Percentiles rank a stretch among this genome's conserved stretches.
Evolutionary conservation across 192 early-diverging fungal genomes (phyloP).

Genomic region (Coemansia javaensis): DNA sequence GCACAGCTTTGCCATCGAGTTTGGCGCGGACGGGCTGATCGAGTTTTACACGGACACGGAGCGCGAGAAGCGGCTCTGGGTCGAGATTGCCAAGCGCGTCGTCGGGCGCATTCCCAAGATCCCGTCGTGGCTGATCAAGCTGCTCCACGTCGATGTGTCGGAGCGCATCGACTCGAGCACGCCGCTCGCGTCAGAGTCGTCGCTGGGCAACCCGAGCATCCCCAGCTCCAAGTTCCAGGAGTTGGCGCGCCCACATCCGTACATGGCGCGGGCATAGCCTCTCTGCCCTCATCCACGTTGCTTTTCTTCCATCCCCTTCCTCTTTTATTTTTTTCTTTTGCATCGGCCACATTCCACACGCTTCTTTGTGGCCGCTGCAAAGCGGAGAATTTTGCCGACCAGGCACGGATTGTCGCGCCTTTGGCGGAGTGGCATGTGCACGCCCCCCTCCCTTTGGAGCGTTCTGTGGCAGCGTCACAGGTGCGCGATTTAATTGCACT

Average conservation of each 20-base stretch:
- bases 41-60: constrained; percentile 49
- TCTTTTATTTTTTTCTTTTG: neutral
- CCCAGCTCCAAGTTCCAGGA: constrained; percentile 41
- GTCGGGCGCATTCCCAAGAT: constrained; percentile 47
- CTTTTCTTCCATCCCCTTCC: neutral
- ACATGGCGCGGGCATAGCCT: constrained; percentile 1
- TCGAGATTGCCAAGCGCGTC: constrained; percentile 33
- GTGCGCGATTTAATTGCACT: no score
- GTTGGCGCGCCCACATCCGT: constrained; percentile 19
- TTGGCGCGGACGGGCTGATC: constrained; percentile 38
- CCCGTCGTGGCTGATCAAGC: constrained; percentile 51
- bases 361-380: no score
- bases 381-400: no score
- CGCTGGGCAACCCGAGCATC: constrained; percentile 14
- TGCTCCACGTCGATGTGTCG: constrained; percentile 46
- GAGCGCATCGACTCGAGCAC: constrained; percentile 20
- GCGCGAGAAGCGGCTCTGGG: constrained; percentile 45
- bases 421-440: no score
- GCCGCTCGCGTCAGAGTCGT: constrained; percentile 19
- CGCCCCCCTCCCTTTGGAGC: no score
- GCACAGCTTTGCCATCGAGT: constrained; percentile 52
- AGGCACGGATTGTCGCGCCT: no score
- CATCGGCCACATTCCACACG: neutral
- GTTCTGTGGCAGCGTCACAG: no score
- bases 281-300: neutral